Evolutionary conservation across 129 eudicot genomes (phyloP), one percentile per base, ranked within the genome.

Genomic region (Flaveria brownii): DNA sequence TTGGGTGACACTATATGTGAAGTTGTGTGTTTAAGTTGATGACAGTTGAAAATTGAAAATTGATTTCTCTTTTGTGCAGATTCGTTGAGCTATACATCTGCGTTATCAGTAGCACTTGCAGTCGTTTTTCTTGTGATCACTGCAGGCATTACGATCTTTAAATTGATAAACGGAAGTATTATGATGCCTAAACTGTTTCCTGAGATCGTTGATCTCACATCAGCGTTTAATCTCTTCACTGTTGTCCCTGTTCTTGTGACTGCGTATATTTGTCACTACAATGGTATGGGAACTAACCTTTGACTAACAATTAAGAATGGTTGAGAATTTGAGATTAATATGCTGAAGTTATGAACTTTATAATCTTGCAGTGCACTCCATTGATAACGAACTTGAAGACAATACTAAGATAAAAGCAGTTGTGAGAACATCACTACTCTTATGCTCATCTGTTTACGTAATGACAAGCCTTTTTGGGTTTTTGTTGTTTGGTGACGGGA

Each of bases 221-320:
- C 97, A 12, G 84, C 86, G 57, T 82, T 87, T 42, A 86, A 89
- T 65, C 96, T 94, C 70, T 94, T 94, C 82, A 94, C 97, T 1
- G 96, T 85, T 26, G 96, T 94, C 65, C 99, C 99, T 56, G 97
- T 94, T 11, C 93, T 94, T 59, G 97, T 91, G 65, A 87, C 95
- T 70, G 99, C 97, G 26, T 94, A 83, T 83, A 86, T 91, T 82
- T 94, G 97, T 60, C 99, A 94, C 78, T 91, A 87, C 82, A 94
- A 91, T 39, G 97, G 98, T 93, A 49, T 49, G 54, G 33, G 20
- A 28, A 14, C 18, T 42, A 25, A 64, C 52, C 17, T 65, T 23
- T 46, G 26, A 18, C 36, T 28, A 16, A 9, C 20, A 25, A 5
- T 39, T 56, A 41, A 51, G 7, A 28, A 46, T 26, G 36, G 36